Percentiles rank a stretch among this genome's conserved stretches.
Evolutionary conservation across 1,284 basidiomycete genomes (phyloP).

Genomic region (Pseudozyma thailandica): DNA sequence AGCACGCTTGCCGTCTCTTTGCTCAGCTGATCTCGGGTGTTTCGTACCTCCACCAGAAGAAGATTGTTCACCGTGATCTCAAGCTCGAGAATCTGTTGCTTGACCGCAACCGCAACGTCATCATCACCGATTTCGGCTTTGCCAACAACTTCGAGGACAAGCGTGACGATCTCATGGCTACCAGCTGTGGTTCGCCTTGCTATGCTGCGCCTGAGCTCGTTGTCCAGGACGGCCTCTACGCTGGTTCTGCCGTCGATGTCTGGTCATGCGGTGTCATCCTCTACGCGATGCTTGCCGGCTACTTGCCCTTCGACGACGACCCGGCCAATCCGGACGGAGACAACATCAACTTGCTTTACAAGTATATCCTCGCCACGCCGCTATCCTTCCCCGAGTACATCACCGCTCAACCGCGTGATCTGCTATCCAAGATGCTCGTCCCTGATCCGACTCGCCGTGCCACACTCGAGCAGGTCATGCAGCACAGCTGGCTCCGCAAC

Average conservation of each 20-base stretch:
- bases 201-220: conserved; percentile 99
- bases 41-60: conserved; percentile 98
- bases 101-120: conserved; percentile 96
- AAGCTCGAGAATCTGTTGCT: conserved; percentile 98
- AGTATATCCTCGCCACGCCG: conserved; percentile 82
- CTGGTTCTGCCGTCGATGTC: conserved; percentile 98
- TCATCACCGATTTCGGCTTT: conserved; percentile 99
- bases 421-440: conserved; percentile 65
- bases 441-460: conserved; percentile 64
- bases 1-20: conserved; percentile 94
- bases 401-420: conserved; percentile 63
- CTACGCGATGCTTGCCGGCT: conserved; percentile 98
- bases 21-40: conserved; percentile 98
- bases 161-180: conserved; percentile 96
- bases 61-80: conserved; percentile 98
- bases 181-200: conserved; percentile 95
- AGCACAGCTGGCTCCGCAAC: conserved; percentile 65
- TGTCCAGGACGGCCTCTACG: conserved; percentile 95
- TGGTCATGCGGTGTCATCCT: conserved; percentile 99
- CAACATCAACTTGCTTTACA: conserved; percentile 99
- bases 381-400: conserved; percentile 68
- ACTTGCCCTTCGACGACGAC: conserved; percentile 99
- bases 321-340: conserved; percentile 98
- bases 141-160: conserved; percentile 88
- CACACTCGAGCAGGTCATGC: conserved; percentile 64